Conservation (phyloP, 1,139 yeast species). For the Yamadazyma trypodendri region DNA sequence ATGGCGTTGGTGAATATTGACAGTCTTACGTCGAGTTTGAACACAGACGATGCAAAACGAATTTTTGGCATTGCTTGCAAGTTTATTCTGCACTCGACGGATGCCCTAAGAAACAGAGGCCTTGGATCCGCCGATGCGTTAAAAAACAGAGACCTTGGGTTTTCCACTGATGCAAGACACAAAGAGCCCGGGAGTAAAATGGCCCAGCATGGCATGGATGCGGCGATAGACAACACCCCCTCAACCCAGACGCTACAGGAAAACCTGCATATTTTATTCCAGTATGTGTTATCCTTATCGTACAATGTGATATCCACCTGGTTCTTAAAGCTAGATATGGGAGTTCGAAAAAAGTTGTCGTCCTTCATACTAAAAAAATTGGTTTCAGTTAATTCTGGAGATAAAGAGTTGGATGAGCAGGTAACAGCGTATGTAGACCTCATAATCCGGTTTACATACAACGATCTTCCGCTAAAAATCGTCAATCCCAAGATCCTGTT, state of each 20-base stretch:
- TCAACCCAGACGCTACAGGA: slow-evolving; percentile 46
- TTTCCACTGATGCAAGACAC: no score
- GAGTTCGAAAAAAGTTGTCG: slow-evolving; percentile 58
- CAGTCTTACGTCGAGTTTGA: slow-evolving; percentile 65
- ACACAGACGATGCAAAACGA: slow-evolving; percentile 72
- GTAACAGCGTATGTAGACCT: slow-evolving; percentile 68
- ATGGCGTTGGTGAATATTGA: slow-evolving; percentile 67
- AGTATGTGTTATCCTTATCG: slow-evolving; percentile 62
- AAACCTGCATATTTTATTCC: slow-evolving; percentile 50
- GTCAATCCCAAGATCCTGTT: slow-evolving; percentile 21
- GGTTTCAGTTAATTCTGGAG: slow-evolving; percentile 34
- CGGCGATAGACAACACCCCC: slow-evolving; percentile 42
- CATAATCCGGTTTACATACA: slow-evolving; percentile 63
- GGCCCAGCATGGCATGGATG: slow-evolving; percentile 41
- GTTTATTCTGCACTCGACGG: slow-evolving; percentile 70
- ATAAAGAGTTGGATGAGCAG: slow-evolving; percentile 42
- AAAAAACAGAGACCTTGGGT: slow-evolving; percentile 23
- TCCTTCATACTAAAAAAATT: slow-evolving; percentile 64
- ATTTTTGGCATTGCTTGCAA: slow-evolving; percentile 84
- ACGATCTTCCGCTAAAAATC: slow-evolving; percentile 59
- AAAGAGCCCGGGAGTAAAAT: no score
- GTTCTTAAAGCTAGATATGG: slow-evolving; percentile 64
- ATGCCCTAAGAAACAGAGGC: slow-evolving; percentile 32
- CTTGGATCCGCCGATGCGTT: slow-evolving; percentile 57
- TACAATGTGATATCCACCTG: slow-evolving; percentile 70